Evolutionary conservation across 2,329 filamentous ascomycete species (phyloP).

Genomic region (Arthrobotrys conoides): DNA sequence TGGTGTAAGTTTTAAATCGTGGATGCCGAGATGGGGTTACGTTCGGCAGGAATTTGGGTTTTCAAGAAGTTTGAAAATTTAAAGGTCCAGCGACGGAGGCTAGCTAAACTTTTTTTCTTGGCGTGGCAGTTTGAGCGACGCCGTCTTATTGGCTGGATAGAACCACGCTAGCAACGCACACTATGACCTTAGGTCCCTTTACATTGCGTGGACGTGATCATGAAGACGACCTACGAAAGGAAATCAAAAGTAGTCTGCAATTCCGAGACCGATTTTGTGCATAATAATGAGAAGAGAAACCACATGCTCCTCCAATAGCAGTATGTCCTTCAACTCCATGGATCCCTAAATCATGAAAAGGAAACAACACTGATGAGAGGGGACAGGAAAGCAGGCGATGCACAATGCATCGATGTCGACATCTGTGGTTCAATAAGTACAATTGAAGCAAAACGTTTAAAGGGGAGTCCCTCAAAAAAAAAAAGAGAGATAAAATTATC

Average conservation of each 20-base stretch:
- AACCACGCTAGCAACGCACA: conserved; percentile 35
- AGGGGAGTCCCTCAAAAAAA: not conserved
- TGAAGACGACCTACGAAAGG: not conserved
- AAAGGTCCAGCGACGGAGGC: conserved; percentile 18
- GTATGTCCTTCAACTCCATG: conserved; percentile 35
- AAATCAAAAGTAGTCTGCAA: not conserved
- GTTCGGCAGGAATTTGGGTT: not conserved
- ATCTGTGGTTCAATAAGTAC: conserved; percentile 35
- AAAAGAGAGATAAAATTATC: no score
- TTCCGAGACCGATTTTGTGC: not conserved
- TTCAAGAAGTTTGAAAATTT: conserved; percentile 35
- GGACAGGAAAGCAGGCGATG: not conserved
- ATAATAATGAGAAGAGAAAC: not conserved
- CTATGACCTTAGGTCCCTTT: no score
- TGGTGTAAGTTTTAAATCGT: not conserved
- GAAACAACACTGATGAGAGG: not conserved
- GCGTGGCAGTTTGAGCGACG: conserved; percentile 39
- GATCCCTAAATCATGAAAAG: conserved; percentile 26
- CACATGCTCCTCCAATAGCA: conserved; percentile 33
- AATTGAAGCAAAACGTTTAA: conserved; percentile 22
- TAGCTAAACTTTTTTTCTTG: conserved; percentile 46
- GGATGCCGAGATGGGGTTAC: not conserved
- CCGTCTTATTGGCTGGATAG: conserved; percentile 44
- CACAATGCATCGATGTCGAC: no score
- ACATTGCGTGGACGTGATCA: no score